Evolutionary conservation across 1,284 basidiomycete genomes (phyloP), one percentile per base, ranked within the genome.

Genomic region (Agaricales sp.): DNA sequence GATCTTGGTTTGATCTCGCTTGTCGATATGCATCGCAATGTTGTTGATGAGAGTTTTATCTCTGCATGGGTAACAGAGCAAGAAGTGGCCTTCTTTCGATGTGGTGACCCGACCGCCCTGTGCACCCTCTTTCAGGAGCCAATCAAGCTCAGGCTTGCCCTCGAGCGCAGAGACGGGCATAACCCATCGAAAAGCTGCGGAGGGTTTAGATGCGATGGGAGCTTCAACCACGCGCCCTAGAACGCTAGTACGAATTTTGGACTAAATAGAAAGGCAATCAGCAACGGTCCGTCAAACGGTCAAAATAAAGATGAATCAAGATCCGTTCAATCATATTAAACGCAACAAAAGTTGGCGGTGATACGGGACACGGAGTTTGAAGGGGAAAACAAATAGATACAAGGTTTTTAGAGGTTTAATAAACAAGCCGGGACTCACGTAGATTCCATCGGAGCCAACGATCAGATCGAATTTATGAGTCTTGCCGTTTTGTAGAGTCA

Each of bases 11-110:
- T 45, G 44, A 22, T 45, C 44, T n/a, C 44, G 44, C 44, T 8
- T 45, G 44, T 45, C 44, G 6, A 45, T 18, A 45, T 45, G 44
- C 19, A 45, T 45, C 8, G 19, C 44, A n/a, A 45, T 45, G 6
- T n/a, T 24, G 20, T 45, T 45, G 20, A 45, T 21, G 6, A 45
- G 44, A 23, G 44, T 45, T 8, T 21, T 45, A n/a, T 45, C 23
- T 21, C 44, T 18, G 19, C 44, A 45, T 3, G 44, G 44, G 23
- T 45, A 45, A 23, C 12, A 8, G n/a, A 45, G 23, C 19, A 45
- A 21, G 44, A 45, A 19, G 22, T 24, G 44, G 6, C 19, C 19
- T n/a, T 45, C 44, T 22, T 21, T 45, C n/a, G 44, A 45, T 8
- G 22, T 22, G 44, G 23, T 21, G 44, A 45, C 44, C 23, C 44